These are phyloP conservation scores for Coleophoma crateriformis DNA, from an alignment of 2,329 filamentous ascomycete species.

Conservation along the genomic window DNA sequence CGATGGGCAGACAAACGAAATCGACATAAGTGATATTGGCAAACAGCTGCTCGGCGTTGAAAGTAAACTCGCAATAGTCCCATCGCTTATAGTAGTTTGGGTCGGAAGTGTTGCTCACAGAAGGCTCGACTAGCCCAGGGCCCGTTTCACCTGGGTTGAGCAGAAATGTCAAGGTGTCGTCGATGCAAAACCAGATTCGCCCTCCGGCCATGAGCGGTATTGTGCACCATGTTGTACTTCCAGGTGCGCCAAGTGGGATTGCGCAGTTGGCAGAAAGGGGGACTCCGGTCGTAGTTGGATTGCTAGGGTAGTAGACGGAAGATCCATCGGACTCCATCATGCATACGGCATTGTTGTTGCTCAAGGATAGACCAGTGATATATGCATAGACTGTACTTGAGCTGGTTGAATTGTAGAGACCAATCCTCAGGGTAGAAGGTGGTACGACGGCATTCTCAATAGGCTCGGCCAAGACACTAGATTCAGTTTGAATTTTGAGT, in stretches of 20 bases:
- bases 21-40: conserved; percentile 72
- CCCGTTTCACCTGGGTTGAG: conserved; percentile 53
- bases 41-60: conserved; percentile 54
- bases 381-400: conserved; percentile 60
- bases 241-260: conserved; percentile 58
- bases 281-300: conserved; percentile 44
- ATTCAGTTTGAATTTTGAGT: neutral
- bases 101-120: conserved; percentile 60
- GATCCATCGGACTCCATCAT: conserved; percentile 61
- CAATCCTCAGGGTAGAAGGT: conserved; percentile 44
- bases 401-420: conserved; percentile 59
- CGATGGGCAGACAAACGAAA: conserved; percentile 64
- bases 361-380: conserved; percentile 61
- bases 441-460: neutral
- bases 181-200: conserved; percentile 66
- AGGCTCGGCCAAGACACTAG: neutral
- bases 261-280: conserved; percentile 52
- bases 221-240: conserved; percentile 51
- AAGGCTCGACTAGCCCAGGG: conserved; percentile 69
- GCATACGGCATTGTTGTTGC: conserved; percentile 53
- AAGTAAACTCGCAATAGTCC: conserved; percentile 67
- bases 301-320: conserved; percentile 59
- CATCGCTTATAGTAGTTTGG: conserved; percentile 56
- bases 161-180: conserved; percentile 57
- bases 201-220: conserved; percentile 67